Evolutionary conservation across 345 rosid species (phyloP).

Genomic region (Brassica rapa): DNA sequence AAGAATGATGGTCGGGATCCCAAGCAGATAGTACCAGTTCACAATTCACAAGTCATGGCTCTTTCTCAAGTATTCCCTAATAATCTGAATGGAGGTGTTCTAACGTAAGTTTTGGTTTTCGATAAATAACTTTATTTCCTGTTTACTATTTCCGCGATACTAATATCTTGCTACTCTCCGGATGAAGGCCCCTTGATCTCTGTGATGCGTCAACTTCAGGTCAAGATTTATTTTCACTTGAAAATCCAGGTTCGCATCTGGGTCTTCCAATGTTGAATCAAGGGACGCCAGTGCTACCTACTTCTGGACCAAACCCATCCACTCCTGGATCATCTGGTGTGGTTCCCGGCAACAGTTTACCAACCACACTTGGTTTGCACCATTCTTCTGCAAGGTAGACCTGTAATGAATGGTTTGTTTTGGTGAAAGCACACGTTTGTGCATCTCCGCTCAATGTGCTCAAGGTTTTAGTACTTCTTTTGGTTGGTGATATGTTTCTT

Average conservation of each 20-base stretch:
- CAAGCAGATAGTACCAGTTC: conserved; percentile 66
- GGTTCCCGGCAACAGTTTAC: conserved; percentile 57
- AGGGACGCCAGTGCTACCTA: conserved; percentile 62
- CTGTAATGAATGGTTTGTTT: conserved; percentile 22
- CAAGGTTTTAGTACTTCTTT: conserved; percentile 10
- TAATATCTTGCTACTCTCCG: conserved; percentile 37
- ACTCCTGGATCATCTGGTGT: conserved; percentile 66
- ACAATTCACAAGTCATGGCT: conserved; percentile 79
- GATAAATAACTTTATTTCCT: conserved; percentile 9
- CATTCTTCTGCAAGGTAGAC: conserved; percentile 49
- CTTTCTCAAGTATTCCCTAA: conserved; percentile 86
- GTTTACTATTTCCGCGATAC: conserved; percentile 11
- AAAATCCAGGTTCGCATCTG: conserved; percentile 63
- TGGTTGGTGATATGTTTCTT: conserved; percentile 30
- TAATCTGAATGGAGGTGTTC: conserved; percentile 69
- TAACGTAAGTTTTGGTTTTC: conserved; percentile 64
- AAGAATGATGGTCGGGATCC: conserved; percentile 79
- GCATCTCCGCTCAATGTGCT: conserved; percentile 2
- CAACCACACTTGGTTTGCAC: conserved; percentile 63
- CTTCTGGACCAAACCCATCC: conserved; percentile 67
- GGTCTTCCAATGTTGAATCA: conserved; percentile 66
- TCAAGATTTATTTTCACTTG: conserved; percentile 61
- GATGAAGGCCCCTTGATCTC: conserved; percentile 94
- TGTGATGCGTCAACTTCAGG: conserved; percentile 67
- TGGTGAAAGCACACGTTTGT: conserved; percentile 25